These are phyloP conservation scores for Marchantia polymorpha DNA, from an alignment of 225 moss, liverwort and hornwort species.

Conservation along the genomic window DNA sequence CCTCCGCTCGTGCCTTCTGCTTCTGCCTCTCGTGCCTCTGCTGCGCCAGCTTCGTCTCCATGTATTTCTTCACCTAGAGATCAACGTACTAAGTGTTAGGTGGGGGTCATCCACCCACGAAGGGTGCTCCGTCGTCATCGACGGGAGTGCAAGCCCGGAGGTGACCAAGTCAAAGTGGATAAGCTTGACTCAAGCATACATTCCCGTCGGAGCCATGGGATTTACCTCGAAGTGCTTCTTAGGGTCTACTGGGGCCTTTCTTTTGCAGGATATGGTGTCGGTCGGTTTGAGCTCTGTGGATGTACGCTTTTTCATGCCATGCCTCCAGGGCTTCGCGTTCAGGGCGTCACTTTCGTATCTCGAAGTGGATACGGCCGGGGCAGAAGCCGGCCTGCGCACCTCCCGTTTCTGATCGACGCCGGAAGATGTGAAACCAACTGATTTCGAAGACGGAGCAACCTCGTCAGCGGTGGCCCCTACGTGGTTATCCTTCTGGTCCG, in stretches of 20 bases:
- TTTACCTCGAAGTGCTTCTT: slow-evolving; percentile 37
- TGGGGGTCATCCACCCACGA: not conserved
- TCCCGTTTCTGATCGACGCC: not conserved
- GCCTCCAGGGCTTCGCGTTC: slow-evolving; percentile 41
- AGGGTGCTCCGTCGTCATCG: too few species aligned
- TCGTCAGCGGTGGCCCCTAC: not conserved
- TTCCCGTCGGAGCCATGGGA: not conserved
- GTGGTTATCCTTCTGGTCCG: not conserved
- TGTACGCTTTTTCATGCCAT: slow-evolving; percentile 43
- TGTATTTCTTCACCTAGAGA: slow-evolving; percentile 42
- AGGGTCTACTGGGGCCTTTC: slow-evolving; percentile 28
- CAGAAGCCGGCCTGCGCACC: not conserved
- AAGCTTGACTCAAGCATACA: not conserved
- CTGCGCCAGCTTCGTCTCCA: slow-evolving; percentile 32
- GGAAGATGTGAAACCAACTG: slow-evolving; percentile 14
- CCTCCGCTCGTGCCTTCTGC: slow-evolving; percentile 34
- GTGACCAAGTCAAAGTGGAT: not conserved
- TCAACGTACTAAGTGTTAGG: not conserved
- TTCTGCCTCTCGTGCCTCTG: slow-evolving; percentile 28
- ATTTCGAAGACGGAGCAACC: slow-evolving; percentile 6
- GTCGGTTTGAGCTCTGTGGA: slow-evolving; percentile 10
- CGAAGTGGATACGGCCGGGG: not conserved
- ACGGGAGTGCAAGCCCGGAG: not conserved
- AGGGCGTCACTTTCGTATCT: slow-evolving; percentile 11
- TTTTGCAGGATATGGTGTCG: slow-evolving; percentile 20